Evolutionary conservation across 1,284 basidiomycete species (phyloP).

Genomic region (Farysia itapuensis): DNA sequence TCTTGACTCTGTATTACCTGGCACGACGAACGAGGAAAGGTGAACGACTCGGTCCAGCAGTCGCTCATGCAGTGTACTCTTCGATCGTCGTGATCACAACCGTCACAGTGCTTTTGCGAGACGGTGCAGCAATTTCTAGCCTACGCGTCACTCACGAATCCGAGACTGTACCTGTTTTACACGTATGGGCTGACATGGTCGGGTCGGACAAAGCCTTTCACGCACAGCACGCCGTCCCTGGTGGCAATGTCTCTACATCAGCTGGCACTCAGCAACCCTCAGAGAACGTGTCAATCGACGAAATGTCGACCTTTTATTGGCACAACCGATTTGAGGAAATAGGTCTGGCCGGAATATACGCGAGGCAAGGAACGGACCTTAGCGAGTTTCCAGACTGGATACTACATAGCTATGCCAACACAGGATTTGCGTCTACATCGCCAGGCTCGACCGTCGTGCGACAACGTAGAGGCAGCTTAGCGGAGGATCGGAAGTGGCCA

Average conservation of each 20-base stretch:
- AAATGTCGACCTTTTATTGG: background rate
- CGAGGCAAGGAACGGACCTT: background rate
- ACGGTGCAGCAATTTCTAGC: background rate
- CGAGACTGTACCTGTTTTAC: background rate
- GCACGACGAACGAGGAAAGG: background rate
- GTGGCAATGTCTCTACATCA: background rate
- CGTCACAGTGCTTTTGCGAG: background rate
- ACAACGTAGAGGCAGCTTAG: constrained; percentile 22
- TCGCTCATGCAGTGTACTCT: constrained; percentile 19
- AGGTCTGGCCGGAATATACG: background rate
- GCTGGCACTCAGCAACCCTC: background rate
- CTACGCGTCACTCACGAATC: background rate
- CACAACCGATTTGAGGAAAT: background rate
- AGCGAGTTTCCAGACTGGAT: constrained; percentile 10
- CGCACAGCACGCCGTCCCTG: background rate
- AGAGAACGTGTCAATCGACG: background rate
- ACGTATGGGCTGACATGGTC: background rate
- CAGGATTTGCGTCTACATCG: background rate
- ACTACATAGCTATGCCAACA: constrained; percentile 4
- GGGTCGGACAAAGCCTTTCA: background rate
- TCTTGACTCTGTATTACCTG: constrained; percentile 13
- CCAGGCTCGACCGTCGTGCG: constrained; percentile 2
- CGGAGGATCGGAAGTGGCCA: constrained; percentile 8
- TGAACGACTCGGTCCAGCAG: constrained; percentile 8
- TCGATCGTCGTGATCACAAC: constrained; percentile 8